Base-by-base conservation (phyloP, 352 stramenopile genomes). In the Phytophthora lateralis region DNA sequence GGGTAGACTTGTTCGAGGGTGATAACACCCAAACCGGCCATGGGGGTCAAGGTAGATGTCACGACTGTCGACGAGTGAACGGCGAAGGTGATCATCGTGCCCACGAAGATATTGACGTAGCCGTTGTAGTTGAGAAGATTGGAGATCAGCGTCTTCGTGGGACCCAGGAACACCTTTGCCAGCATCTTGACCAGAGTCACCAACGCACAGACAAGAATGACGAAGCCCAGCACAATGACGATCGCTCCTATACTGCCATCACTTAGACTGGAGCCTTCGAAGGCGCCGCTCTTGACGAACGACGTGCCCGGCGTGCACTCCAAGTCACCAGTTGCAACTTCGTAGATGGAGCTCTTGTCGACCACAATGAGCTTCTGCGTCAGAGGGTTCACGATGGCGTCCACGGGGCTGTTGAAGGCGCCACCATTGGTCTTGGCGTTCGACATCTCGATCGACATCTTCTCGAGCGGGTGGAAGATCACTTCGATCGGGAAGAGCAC, bases 41-140 rank as follows among this genome's bases (percentile, higher is more conserved):
- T 60, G 6, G 91, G 93, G 17, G 90, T 97, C 39, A 88, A 69
- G n/a, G 86, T 89, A 47, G 86, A 97, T 0, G 89, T 97, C 20
- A 95, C 96, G 21, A 98, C 87, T 12, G 88, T 96, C 17, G 86
- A 97, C 61, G 81, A 96, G 66, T 98, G 93, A 3, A 98, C 91
- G 29, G 74, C 60, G 21, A 97, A 89, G 12, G 93, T 98, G 58
- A 97, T 73, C 48, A 78, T 64, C 18, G 61, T 73, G 55, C 93
- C 93, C 56, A 97, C 80, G 26, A 91, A 2, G 55, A 98, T 97
- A 48, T 91, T 88, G 41, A 97, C 42, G 55, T 96, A 94, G 54
- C 87, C 86, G 68, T 97, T 96, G 66, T 93, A 91, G 65, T 96
- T 84, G 15, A 97, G 92, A 32, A 93, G 73, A 45, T 90, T 89